Evolutionary conservation across 1,284 basidiomycete genomes (phyloP), one percentile per base, ranked within the genome.

Genomic region (Anthracocystis panici-leucophaei): DNA sequence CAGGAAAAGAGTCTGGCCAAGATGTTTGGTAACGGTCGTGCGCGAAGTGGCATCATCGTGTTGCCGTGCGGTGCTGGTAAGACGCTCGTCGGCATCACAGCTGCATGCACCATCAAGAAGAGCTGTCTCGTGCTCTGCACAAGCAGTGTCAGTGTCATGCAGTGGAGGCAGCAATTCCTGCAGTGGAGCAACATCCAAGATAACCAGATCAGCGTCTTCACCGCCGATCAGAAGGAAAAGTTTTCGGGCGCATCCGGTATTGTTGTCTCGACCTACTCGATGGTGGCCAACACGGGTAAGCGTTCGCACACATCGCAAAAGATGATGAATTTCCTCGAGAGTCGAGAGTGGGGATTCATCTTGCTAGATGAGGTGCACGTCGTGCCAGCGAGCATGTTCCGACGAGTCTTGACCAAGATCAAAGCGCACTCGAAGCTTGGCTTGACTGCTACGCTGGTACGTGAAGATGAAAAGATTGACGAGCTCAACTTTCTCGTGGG

Each of bases 401-500:
- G 83, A 48, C 75, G 83, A n/a, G 83, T 85, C 10, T 59, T 85
- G 55, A 85, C 82, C 63, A 82, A 80, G 64, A 85, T 85, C 78
- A 85, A 85, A 66, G 83, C 83, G 40, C 83, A 85, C 48, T 78
- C 77, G 23, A 85, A 85, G 63, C 76, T 85, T 9, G 83, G 83
- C 9, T 68, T 85, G 48, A 85, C 83, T 1, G 50, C 96, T 1
- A 99, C 97, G 4, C 90, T 99, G 40, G 97, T 99, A 35, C 92
- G 97, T 71, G 97, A 99, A 86, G 97, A 99, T 84, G 97, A 99
- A 86, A 98, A 98, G 88, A 99, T 99, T 80, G 92, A 93, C 33
- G 97, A 99, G 87, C 88, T 99, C 65, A 98, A 98, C 85, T 99
- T 98, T 85, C 93, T 99, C 89, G 98, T 99, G 83, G 97, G 97